These are phyloP conservation scores for Alternaria alternata DNA, from an alignment of 2,329 filamentous ascomycete species.

Conservation along the genomic window DNA sequence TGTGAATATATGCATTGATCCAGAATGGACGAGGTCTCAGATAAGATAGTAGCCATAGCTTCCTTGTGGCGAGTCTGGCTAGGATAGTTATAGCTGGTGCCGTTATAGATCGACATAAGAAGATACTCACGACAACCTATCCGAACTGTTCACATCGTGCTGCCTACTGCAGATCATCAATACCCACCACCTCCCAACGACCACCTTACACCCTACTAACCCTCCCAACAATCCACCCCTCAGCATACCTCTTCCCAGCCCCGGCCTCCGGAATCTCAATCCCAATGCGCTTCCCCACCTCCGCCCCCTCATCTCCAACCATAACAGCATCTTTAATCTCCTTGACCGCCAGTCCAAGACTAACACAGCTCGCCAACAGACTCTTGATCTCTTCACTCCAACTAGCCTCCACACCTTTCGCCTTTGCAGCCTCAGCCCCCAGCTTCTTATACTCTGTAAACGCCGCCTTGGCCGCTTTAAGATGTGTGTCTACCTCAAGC, in stretches of 20 bases:
- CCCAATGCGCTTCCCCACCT: slow-evolving; percentile 31
- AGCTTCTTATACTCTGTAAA: slow-evolving; percentile 50
- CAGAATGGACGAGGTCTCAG: no score
- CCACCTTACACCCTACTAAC: slow-evolving; percentile 33
- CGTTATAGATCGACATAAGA: no score
- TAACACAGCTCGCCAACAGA: slow-evolving; percentile 43
- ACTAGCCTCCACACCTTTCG: slow-evolving; percentile 46
- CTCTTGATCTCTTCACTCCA: slow-evolving; percentile 51
- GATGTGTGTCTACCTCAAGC: slow-evolving; percentile 34
- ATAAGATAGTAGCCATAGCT: no score
- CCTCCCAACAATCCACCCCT: slow-evolving; percentile 58
- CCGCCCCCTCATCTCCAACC: background rate
- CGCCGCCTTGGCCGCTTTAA: slow-evolving; percentile 47
- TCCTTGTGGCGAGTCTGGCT: no score
- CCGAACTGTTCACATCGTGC: no score
- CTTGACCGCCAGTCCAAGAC: slow-evolving; percentile 41
- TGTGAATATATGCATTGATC: no score
- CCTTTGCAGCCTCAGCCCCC: slow-evolving; percentile 43
- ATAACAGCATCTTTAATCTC: slow-evolving; percentile 26
- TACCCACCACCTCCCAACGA: no score
- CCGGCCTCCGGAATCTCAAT: slow-evolving; percentile 49
- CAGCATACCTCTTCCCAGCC: slow-evolving; percentile 52
- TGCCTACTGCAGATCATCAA: no score
- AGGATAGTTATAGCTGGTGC: no score
- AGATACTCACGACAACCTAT: no score